These are phyloP conservation scores for Colletotrichum sp. DNA, from an alignment of 2,329 filamentous ascomycete genomes.

Conservation along the genomic window DNA sequence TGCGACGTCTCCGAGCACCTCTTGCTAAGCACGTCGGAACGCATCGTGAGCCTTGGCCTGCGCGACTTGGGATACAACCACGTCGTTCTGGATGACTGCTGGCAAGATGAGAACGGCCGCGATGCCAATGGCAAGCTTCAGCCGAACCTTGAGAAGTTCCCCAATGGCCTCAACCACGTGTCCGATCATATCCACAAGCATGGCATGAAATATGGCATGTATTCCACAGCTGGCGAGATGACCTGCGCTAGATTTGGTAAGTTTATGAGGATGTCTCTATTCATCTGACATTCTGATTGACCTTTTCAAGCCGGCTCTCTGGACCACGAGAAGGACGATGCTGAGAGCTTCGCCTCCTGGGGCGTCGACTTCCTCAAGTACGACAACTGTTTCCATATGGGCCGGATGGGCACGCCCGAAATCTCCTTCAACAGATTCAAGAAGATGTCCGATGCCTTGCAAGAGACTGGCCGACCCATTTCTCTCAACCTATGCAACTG, in stretches of 20 bases:
- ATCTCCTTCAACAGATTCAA: conserved; percentile 33
- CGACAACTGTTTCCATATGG: conserved; percentile 49
- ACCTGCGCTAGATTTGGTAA: conserved; percentile 53
- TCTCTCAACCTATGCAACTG: conserved; percentile 39
- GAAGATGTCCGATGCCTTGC: conserved; percentile 37
- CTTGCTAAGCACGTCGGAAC: conserved; percentile 24
- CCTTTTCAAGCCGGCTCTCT: conserved; percentile 43
- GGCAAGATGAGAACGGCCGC: conserved; percentile 32
- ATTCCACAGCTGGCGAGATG: conserved; percentile 45
- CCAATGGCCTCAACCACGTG: conserved; percentile 38
- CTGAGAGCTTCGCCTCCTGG: conserved; percentile 56
- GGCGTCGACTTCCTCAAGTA: conserved; percentile 60
- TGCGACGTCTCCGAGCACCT: conserved; percentile 22
- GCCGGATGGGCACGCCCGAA: conserved; percentile 27
- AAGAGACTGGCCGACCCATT: conserved; percentile 33
- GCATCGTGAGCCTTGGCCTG: conserved; percentile 29
- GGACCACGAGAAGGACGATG: conserved; percentile 58
- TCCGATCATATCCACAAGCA: conserved; percentile 37
- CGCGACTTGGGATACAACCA: conserved; percentile 32
- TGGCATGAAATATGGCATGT: conserved; percentile 43
- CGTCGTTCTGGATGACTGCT: conserved; percentile 39
- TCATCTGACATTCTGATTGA: neutral
- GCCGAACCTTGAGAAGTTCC: conserved; percentile 38
- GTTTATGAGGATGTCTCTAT: neutral
- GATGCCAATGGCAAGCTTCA: conserved; percentile 30